These are phyloP conservation scores for Euphrasia arctica DNA, from an alignment of 305 asterid genomes.

Conservation along the genomic window DNA sequence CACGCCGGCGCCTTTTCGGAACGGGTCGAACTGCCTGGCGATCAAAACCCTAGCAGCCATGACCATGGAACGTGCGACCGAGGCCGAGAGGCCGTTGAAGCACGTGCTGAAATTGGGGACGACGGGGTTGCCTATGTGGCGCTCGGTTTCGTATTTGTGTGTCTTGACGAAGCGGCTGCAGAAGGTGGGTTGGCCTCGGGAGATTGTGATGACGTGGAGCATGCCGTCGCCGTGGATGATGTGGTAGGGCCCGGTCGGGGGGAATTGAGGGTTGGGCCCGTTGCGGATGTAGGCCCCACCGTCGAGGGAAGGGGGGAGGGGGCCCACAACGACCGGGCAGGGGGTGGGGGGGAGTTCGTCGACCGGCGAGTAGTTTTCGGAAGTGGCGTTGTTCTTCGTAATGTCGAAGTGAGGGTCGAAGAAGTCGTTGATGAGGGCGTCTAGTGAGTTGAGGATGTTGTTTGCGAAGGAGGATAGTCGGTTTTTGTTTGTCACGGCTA, in stretches of 20 bases:
- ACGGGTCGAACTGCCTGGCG: background rate
- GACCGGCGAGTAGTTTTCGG: background rate
- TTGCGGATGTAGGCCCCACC: background rate
- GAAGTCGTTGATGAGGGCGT: background rate
- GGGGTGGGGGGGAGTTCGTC: background rate
- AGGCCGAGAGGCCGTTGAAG: slow-evolving; percentile 38
- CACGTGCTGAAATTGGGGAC: slow-evolving; percentile 41
- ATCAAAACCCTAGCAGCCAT: slow-evolving; percentile 17
- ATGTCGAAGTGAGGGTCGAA: background rate
- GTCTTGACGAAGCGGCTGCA: slow-evolving; percentile 66
- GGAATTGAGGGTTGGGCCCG: background rate
- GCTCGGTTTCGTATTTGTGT: slow-evolving; percentile 39
- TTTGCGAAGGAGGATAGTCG: background rate
- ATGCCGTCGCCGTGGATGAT: too few relatives aligned
- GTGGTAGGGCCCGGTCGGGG: background rate
- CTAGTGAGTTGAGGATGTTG: background rate
- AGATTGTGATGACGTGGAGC: too few relatives aligned
- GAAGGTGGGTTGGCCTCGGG: slow-evolving; percentile 41
- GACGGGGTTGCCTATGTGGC: slow-evolving; percentile 24
- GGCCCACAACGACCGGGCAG: background rate
- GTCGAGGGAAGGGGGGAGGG: background rate
- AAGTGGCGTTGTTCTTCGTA: background rate
- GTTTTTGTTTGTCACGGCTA: too few relatives aligned
- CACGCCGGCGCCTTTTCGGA: slow-evolving; percentile 21
- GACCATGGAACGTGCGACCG: slow-evolving; percentile 25